Evolutionary conservation across 179 eudicot species (phyloP).

Genomic region (Pouteria campechiana): DNA sequence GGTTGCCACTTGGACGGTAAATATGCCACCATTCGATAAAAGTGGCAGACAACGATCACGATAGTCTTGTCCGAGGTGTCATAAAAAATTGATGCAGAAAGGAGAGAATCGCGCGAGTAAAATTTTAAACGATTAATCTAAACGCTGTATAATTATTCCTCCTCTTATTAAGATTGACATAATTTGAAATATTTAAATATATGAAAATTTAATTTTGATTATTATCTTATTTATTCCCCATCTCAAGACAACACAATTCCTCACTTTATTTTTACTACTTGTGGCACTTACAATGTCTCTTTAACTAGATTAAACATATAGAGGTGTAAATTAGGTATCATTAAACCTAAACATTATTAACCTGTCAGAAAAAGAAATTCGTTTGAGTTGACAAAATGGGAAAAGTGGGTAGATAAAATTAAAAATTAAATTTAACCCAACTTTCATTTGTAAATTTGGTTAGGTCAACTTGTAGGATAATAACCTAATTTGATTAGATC

Average conservation of each 20-base stretch:
- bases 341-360: not conserved
- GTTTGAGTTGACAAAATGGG: too few species aligned
- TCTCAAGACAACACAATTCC: conserved; percentile 10
- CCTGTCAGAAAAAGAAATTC: too few species aligned
- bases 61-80: too few species aligned
- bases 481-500: too few species aligned
- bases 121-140: too few species aligned
- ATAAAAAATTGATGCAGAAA: conserved; percentile 24
- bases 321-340: conserved; percentile 9
- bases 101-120: conserved; percentile 35
- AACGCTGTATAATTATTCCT: conserved; percentile 32
- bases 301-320: conserved; percentile 2
- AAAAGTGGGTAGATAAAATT: too few species aligned
- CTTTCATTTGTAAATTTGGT: too few species aligned
- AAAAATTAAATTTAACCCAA: too few species aligned
- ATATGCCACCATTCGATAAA: too few species aligned
- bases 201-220: conserved; percentile 11
- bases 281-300: conserved; percentile 19
- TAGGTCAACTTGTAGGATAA: too few species aligned
- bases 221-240: conserved; percentile 9
- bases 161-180: conserved; percentile 12
- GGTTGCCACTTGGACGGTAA: too few species aligned
- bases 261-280: conserved; percentile 36
- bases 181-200: conserved; percentile 4
- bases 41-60: too few species aligned